These are phyloP conservation scores for Coriaria nepalensis DNA, from an alignment of 306 rosid genomes.

Conservation along the genomic window DNA sequence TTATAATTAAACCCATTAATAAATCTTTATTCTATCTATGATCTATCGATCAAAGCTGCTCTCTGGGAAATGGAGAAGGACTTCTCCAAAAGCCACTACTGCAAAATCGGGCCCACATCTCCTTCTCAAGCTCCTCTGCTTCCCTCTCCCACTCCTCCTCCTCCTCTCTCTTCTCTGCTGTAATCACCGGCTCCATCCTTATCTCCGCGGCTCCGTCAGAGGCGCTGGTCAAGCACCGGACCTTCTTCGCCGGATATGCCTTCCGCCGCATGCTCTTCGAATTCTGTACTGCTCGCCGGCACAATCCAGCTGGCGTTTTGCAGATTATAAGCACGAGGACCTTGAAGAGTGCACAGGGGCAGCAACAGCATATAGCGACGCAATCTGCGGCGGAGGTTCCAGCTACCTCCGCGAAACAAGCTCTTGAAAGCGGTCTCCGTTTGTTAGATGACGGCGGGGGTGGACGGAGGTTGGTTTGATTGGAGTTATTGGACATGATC, in stretches of 20 bases:
- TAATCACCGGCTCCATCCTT: conserved; percentile 10
- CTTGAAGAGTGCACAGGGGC: conserved; percentile 39
- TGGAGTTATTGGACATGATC: too few species aligned
- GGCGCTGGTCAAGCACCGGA: conserved; percentile 16
- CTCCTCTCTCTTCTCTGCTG: not conserved
- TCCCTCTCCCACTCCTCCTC: conserved; percentile 18
- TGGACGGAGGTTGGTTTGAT: too few species aligned
- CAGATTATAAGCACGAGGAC: conserved; percentile 41
- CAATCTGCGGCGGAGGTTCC: conserved; percentile 83
- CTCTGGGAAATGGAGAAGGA: conserved; percentile 20
- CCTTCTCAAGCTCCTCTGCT: conserved; percentile 46
- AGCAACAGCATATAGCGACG: conserved; percentile 75
- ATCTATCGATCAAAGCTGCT: too few species aligned
- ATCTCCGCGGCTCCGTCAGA: conserved; percentile 21
- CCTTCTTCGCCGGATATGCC: conserved; percentile 12
- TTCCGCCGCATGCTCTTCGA: conserved; percentile 25
- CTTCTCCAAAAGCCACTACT: conserved; percentile 83
- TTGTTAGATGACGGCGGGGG: too few species aligned
- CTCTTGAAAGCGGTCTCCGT: too few species aligned
- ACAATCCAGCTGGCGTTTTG: conserved; percentile 64
- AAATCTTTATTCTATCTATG: too few species aligned
- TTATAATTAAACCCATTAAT: too few species aligned
- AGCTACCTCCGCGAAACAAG: conserved; percentile 41
- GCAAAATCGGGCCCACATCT: conserved; percentile 79
- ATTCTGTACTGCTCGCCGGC: conserved; percentile 16